Evolutionary conservation across 148 eudicot species (phyloP), one percentile per base, ranked within the genome.

Genomic region (Simmondsia chinensis): DNA sequence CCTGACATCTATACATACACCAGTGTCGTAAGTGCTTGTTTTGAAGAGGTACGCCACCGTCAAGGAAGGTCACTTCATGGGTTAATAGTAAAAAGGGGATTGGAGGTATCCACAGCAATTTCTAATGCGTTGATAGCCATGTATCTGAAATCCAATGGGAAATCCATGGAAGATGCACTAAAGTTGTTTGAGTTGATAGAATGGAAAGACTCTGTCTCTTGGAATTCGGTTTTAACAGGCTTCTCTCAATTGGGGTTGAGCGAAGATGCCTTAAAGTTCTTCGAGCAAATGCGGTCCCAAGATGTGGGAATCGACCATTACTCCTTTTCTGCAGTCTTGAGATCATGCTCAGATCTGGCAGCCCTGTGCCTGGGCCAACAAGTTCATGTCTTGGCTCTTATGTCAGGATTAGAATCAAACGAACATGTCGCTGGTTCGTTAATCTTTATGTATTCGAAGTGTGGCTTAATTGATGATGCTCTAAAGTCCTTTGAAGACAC

Each of bases 321-420:
- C 59, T 60, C 89, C 32, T 72, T 85, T 65, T 73, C 95, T 32
- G 76, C 86, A 23, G 67, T 55, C 33, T 71, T 85, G 29, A 77
- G 77, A 53, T 81, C 95, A 37, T 77, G 95, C 60, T 77, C 76
- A 17, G 86, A 85, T 61, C 33, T 81, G 45, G 91, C 95, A 23
- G 70, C 80, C 35, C 59, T 81, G 35, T 61, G 50, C 10, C 64
- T 75, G 50, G 91, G 95, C 20, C 68, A 63, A 47, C 80, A 81
- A 64, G 48, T 77, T 47, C 95, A 85, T 52, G 65, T 33, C 50
- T 50, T 79, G 53, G 80, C 78, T 19, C 18, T 70, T 26, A 71
- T 65, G 64, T 59, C 68, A 4, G 86, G 95, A 28, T 53, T 76
- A 41, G 63, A 72, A 44, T 39, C 37, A 27, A 77, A 82, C 52